phyloP scores from a whole-genome alignment of 345 rosid genomes.

The Eucalyptus marginata region DNA sequence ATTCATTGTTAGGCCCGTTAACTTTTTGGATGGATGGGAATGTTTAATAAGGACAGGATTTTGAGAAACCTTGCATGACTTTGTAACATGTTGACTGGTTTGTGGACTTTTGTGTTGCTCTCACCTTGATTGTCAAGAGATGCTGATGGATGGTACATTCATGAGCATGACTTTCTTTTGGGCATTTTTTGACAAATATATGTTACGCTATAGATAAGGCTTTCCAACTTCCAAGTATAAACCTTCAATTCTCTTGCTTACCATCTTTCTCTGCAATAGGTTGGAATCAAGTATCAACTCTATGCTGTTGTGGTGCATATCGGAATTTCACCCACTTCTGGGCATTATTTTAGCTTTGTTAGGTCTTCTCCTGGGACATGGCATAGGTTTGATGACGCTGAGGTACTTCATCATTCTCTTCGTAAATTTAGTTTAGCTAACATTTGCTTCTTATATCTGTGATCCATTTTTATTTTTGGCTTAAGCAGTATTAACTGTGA shows the following conservation, averaged over 20 bases:
- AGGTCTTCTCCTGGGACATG: conserved; percentile 60
- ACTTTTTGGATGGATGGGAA: neutral
- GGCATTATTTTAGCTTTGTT: conserved; percentile 65
- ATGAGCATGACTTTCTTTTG: neutral
- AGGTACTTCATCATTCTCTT: conserved; percentile 19
- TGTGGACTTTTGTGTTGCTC: neutral
- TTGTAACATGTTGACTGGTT: neutral
- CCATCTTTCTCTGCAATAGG: conserved; percentile 10
- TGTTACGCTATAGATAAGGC: neutral
- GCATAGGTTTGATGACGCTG: conserved; percentile 58
- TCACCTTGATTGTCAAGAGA: neutral
- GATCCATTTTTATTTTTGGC: neutral
- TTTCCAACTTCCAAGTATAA: neutral
- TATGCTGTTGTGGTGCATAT: conserved; percentile 75
- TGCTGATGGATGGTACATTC: neutral
- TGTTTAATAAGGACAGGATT: neutral
- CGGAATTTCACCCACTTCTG: conserved; percentile 42
- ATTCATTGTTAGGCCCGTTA: neutral
- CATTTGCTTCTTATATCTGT: neutral
- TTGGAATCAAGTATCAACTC: conserved; percentile 40
- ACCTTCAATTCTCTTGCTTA: neutral
- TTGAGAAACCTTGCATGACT: neutral
- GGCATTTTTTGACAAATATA: neutral
- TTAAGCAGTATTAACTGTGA: neutral
- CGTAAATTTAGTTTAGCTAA: neutral